Evolutionary conservation across 2,329 filamentous ascomycete genomes (phyloP).

Genomic region (Coleophoma cylindrospora): DNA sequence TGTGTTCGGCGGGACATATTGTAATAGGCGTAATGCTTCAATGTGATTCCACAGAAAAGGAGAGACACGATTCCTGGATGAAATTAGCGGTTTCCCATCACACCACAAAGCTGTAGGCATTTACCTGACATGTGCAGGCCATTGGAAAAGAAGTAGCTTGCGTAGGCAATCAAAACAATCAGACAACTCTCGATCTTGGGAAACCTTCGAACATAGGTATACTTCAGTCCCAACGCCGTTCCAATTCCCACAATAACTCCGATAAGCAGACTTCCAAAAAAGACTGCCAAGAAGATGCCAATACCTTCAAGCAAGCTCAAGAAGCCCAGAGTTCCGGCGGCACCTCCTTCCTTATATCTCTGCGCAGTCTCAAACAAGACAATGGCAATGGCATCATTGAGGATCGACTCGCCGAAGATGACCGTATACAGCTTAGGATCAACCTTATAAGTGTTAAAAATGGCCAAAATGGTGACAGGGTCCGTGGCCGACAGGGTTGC

Average conservation of each 20-base stretch:
- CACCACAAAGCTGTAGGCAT: conserved; percentile 25
- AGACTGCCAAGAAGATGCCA: conserved; percentile 90
- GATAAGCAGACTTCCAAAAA: conserved; percentile 90
- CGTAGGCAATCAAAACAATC: conserved; percentile 89
- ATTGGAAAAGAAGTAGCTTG: conserved; percentile 97
- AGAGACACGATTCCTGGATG: conserved; percentile 72
- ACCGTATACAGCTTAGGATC: conserved; percentile 98
- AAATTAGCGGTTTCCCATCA: not conserved
- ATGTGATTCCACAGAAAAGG: conserved; percentile 93
- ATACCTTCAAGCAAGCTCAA: conserved; percentile 86
- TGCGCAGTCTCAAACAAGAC: conserved; percentile 98
- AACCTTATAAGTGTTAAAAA: conserved; percentile 99
- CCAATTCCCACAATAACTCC: conserved; percentile 81
- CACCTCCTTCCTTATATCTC: conserved; percentile 74
- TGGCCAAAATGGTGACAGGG: conserved; percentile 94
- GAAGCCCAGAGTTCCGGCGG: conserved; percentile 65
- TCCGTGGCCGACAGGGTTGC: conserved; percentile 96
- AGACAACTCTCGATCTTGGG: conserved; percentile 97
- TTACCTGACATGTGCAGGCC: conserved; percentile 92
- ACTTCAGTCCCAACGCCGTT: conserved; percentile 86
- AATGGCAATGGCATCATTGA: conserved; percentile 98
- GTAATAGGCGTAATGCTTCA: conserved; percentile 99
- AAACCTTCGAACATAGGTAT: conserved; percentile 86
- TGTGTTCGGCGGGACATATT: conserved; percentile 99
- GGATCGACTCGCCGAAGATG: conserved; percentile 96